These are phyloP conservation scores for Exophiala oligosperma DNA, from an alignment of 2,329 filamentous ascomycete genomes.

Conservation along the genomic window DNA sequence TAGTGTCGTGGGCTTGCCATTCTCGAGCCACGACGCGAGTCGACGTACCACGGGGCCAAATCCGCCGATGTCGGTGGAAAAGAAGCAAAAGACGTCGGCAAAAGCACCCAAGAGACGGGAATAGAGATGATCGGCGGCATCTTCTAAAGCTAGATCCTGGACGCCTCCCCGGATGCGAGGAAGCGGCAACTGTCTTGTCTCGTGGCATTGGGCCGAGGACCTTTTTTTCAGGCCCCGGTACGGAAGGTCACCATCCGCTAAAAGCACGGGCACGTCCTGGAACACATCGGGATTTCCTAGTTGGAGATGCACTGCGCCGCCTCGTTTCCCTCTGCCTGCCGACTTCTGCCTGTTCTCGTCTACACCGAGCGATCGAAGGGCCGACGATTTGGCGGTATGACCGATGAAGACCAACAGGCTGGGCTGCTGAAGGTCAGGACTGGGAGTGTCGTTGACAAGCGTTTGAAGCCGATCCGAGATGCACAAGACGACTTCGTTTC, in stretches of 20 bases:
- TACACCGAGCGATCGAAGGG: conserved; percentile 27
- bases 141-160: conserved; percentile 1
- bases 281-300: conserved; percentile 26
- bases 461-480: conserved; percentile 28
- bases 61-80: conserved; percentile 30
- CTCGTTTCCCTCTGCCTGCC: conserved; percentile 15
- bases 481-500: conserved; percentile 25
- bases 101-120: conserved; percentile 29
- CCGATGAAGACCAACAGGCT: conserved; percentile 29
- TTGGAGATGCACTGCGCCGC: conserved; percentile 29
- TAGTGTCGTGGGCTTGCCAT: conserved; percentile 19
- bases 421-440: conserved; percentile 23
- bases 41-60: conserved; percentile 27
- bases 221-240: conserved; percentile 14
- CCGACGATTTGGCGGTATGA: conserved; percentile 28
- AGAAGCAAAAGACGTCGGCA: conserved; percentile 33
- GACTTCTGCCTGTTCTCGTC: conserved; percentile 19
- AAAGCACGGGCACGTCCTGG: conserved; percentile 25
- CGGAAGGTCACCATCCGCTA: conserved; percentile 26
- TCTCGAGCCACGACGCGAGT: conserved; percentile 27
- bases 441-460: conserved; percentile 26
- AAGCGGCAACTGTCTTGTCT: conserved; percentile 20
- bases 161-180: conserved; percentile 8
- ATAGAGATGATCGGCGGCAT: conserved; percentile 25
- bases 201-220: conserved; percentile 17